phyloP scores from a whole-genome alignment of 2,329 filamentous ascomycete genomes.

The Dothideomycetidae sp. region DNA sequence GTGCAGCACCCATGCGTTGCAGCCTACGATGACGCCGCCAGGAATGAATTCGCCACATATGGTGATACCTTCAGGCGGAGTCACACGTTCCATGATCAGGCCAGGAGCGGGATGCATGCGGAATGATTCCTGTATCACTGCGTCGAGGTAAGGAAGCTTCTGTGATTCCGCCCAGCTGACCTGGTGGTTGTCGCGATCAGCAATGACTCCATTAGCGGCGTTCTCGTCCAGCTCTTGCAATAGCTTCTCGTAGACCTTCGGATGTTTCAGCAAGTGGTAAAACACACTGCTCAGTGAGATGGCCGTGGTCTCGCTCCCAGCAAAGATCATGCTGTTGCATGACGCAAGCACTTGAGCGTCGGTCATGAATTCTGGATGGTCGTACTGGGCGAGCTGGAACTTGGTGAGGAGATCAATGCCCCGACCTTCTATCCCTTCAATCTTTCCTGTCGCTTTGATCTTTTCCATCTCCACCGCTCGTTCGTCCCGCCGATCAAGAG shows the following conservation, averaged over 20 bases:
- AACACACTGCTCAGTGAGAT: slow-evolving; percentile 59
- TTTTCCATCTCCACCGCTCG: slow-evolving; percentile 42
- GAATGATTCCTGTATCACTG: slow-evolving; percentile 65
- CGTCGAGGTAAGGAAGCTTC: slow-evolving; percentile 60
- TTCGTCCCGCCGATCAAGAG: slow-evolving; percentile 51
- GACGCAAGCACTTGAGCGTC: slow-evolving; percentile 55
- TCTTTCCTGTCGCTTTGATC: slow-evolving; percentile 28
- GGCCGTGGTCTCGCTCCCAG: slow-evolving; percentile 66
- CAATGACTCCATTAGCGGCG: slow-evolving; percentile 35
- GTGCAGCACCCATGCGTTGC: slow-evolving; percentile 62
- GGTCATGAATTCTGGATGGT: slow-evolving; percentile 57
- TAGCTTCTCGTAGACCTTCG: slow-evolving; percentile 39
- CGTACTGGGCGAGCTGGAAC: slow-evolving; percentile 53
- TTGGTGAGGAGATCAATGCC: slow-evolving; percentile 53
- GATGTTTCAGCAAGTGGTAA: slow-evolving; percentile 57
- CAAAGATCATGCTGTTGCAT: slow-evolving; percentile 56
- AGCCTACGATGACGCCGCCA: slow-evolving; percentile 60
- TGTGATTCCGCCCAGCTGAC: slow-evolving; percentile 58
- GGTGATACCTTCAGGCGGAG: slow-evolving; percentile 48
- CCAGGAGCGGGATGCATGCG: slow-evolving; percentile 61
- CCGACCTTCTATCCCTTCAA: slow-evolving; percentile 23
- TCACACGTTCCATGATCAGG: slow-evolving; percentile 57
- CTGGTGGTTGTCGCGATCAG: slow-evolving; percentile 35
- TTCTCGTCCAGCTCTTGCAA: slow-evolving; percentile 49
- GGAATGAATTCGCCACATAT: slow-evolving; percentile 49